A percentile compares a stretch with the other conserved stretches of the same genome.
Evolutionary conservation across 2,329 filamentous ascomycete genomes (phyloP).

Genomic region (Aschersonia sp.): DNA sequence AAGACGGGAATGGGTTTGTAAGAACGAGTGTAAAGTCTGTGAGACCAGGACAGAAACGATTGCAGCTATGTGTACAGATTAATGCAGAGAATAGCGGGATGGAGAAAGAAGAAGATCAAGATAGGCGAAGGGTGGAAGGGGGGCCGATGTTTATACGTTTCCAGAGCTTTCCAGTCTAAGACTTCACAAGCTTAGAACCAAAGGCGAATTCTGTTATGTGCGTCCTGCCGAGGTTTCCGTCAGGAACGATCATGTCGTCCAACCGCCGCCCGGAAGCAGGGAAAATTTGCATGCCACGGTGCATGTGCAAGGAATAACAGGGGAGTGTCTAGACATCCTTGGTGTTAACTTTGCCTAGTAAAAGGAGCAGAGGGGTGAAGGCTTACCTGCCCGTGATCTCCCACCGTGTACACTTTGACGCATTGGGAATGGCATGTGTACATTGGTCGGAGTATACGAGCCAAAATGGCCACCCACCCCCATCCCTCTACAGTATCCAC

Average conservation of each 20-base stretch:
- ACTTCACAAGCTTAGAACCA: not conserved
- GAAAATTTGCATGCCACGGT: not conserved
- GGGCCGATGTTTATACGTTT: not conserved
- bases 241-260: not conserved
- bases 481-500: not conserved
- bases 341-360: not conserved
- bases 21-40: not conserved
- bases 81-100: not conserved
- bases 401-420: not conserved
- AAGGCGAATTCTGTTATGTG: not conserved
- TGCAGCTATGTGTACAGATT: not conserved
- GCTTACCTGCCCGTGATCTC: not conserved
- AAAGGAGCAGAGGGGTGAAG: not conserved
- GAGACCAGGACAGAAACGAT: not conserved
- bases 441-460: not conserved
- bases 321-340: not conserved
- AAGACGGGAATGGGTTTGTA: not conserved
- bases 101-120: not conserved
- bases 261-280: not conserved
- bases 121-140: not conserved
- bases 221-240: constrained; percentile 1
- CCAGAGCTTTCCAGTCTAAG: not conserved
- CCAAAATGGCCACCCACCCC: not conserved
- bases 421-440: not conserved
- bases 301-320: not conserved